phyloP scores from a whole-genome alignment of 192 early-diverging fungal genomes.

The Backusella macrospora region DNA sequence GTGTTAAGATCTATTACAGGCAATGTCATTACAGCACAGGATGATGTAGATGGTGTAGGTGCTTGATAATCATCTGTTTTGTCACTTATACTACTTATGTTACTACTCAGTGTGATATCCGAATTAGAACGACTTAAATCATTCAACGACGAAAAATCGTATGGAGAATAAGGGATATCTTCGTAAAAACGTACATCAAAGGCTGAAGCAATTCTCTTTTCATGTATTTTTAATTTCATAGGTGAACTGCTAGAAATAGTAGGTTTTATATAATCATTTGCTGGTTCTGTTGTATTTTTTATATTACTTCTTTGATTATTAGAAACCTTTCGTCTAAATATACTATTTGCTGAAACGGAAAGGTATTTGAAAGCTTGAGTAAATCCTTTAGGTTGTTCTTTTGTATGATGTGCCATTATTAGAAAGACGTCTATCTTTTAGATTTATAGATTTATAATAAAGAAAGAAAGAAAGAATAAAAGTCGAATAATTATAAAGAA shows the following conservation, averaged over 20 bases:
- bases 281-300: background rate
- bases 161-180: background rate
- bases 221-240: background rate
- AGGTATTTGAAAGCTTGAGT: slow-evolving; percentile 14
- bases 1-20: background rate
- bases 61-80: slow-evolving; percentile 9
- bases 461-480: background rate
- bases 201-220: background rate
- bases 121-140: slow-evolving; percentile 12
- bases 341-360: slow-evolving; percentile 9
- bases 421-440: background rate
- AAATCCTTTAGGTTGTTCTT: background rate
- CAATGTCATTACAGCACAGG: background rate
- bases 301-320: background rate
- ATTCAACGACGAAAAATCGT: slow-evolving; percentile 14
- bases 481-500: background rate
- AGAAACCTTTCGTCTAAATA: slow-evolving; percentile 13
- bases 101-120: slow-evolving; percentile 15
- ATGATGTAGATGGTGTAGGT: background rate
- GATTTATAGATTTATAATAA: background rate
- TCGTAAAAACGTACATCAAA: background rate
- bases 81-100: background rate
- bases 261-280: background rate
- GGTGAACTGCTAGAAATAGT: background rate
- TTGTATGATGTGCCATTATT: background rate